phyloP scores from a whole-genome alignment of 257 asterid species.

The Handroanthus guayacan region DNA sequence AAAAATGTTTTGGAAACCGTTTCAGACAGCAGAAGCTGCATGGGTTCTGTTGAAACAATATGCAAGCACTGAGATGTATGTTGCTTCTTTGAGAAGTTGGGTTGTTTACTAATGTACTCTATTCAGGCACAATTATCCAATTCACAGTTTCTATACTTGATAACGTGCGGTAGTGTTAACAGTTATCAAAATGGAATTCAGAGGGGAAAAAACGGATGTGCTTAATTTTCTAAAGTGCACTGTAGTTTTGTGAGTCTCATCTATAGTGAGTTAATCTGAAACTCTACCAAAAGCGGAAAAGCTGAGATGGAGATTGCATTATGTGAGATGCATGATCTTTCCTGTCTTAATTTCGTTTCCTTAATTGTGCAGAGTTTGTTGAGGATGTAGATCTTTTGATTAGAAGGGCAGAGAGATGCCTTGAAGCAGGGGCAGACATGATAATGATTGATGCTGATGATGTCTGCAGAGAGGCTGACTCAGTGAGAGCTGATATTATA shows the following conservation, averaged over 20 bases:
- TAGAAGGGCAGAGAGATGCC: slow-evolving; percentile 95
- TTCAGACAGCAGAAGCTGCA: background rate
- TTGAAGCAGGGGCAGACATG: slow-evolving; percentile 99
- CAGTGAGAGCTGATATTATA: slow-evolving; percentile 80
- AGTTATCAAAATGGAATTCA: background rate
- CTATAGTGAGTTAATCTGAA: background rate
- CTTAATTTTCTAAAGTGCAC: background rate
- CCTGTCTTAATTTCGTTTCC: slow-evolving; percentile 22
- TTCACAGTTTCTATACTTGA: background rate
- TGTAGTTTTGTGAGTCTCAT: slow-evolving; percentile 20
- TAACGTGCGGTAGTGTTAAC: background rate
- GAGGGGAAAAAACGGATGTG: background rate
- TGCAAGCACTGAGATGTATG: background rate
- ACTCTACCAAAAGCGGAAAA: background rate
- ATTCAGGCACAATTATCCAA: background rate
- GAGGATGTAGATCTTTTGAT: slow-evolving; percentile 89
- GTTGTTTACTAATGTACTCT: background rate
- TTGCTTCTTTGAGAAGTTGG: background rate
- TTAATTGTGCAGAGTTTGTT: slow-evolving; percentile 68
- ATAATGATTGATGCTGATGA: slow-evolving; percentile 93
- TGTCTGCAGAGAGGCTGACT: slow-evolving; percentile 68
- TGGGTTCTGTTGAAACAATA: background rate
- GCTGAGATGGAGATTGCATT: background rate
- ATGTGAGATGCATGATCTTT: background rate
- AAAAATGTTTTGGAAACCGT: background rate